Evolutionary conservation across 495 filamentous ascomycete species (phyloP), one percentile per base, ranked within the genome.

Genomic region (Aspergillus conjunctus): DNA sequence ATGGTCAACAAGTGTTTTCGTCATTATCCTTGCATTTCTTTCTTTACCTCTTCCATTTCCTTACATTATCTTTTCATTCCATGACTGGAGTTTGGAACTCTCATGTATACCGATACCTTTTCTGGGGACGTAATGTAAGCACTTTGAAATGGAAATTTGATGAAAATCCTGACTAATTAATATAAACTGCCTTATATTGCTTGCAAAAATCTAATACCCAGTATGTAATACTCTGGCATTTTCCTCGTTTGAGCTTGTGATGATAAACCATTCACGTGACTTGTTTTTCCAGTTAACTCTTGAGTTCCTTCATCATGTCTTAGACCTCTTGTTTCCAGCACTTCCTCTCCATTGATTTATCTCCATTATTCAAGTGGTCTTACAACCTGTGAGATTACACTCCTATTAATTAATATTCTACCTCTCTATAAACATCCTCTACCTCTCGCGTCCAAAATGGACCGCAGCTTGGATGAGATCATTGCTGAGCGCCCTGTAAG

Each of bases 401-500:
- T 20, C 31, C 11, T 7, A 1, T 37, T 49, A n/a, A 26, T 44
- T 30, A 4, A 53, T 17, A 52, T 56, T 26, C 51, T 39, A 20
- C 33, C 15, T 58, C 33, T 39, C 54, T 43, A 50, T 58, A 20
- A 12, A 26, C 5, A 21, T 39, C 34, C 26, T 43, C 33, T 56
- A 22, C 49, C n/a, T 34, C 37, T 34, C 31, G n/a, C 61, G 56
- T 58, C 48, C 66, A 76, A 65, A 46, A 91, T 94, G 85, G 91
- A 94, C 75, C 88, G 88, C 70, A 88, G 87, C 69, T 81, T 94
- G 49, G 91, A 93, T 72, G 91, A 94, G 72, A 90, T 91, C 67
- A 91, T 94, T 64, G 84, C 84, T 59, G 91, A 92, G 68, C 88
- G 88, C 67, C 84, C 88, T 78, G 89, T 91, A 88, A 69, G 83